Evolutionary conservation across 2,329 filamentous ascomycete species (phyloP), one percentile per base, ranked within the genome.

Genomic region (Xenoacremonium recifei): DNA sequence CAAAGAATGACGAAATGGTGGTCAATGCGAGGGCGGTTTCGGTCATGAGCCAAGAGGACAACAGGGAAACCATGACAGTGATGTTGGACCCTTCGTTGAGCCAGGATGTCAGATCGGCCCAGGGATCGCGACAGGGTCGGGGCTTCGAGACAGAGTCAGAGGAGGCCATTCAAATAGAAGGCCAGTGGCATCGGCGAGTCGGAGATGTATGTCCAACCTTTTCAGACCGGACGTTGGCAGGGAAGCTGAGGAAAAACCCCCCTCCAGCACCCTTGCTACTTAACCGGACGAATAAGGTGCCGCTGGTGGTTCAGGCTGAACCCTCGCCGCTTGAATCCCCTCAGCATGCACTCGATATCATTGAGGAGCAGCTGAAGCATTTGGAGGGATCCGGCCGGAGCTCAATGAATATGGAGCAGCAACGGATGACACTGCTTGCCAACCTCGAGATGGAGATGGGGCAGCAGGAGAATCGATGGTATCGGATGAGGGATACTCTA

Each of bases 381-480:
- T 63, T 79, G 7, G 76, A 79, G 16, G 56, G 70, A 38, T 55
- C 67, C 4, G 63, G 60, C 55, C 23, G 64, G 64, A 12, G 60
- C 61, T 1, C 46, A 36, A 19, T 44, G 33, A 25, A 57, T 56
- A 6, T 66, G 65, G 39, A 71, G 62, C 47, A 70, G 20, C 67
- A 67, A 40, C 66, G 71, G 20, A 62, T 76, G 43, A 70, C 67
- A 23, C 67, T 83, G 3, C 64, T 85, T 2, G 73, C 78, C 21
- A 75, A 80, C 45, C 64, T 85, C 2, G 82, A 85, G 55, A 68
- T 66, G 46, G 82, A 85, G 59, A 79, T 85, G 72, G 77, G 74
- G 1, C 60, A 71, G 49, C 76, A 85, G 55, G 78, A 82, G 55
- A 70, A 69, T 40, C 73, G 76, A 49, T 85, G 81, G 82, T 72